Evolutionary conservation across 805 yeast genomes (phyloP).

Genomic region (Ogataea henricii): DNA sequence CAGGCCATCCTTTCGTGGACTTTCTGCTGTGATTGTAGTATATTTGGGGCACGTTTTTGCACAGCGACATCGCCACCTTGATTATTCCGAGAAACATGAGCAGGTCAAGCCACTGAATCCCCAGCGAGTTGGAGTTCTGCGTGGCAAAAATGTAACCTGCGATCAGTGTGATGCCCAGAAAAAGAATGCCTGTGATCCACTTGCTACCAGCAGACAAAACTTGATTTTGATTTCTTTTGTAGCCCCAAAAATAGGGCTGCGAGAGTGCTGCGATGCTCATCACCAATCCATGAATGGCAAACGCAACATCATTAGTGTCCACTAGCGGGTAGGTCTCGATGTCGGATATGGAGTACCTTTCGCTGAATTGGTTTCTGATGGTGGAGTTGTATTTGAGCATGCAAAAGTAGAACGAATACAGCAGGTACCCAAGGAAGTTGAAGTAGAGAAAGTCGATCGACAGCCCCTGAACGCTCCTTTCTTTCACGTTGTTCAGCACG

Average conservation of each 20-base stretch:
- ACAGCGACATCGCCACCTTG: conserved; percentile 23
- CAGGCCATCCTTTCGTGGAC: conserved; percentile 32
- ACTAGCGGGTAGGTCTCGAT: conserved; percentile 18
- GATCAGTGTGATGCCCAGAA: not conserved
- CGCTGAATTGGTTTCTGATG: conserved; percentile 21
- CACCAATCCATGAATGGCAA: conserved; percentile 22
- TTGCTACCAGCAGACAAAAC: conserved; percentile 16
- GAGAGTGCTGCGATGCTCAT: conserved; percentile 19
- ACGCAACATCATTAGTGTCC: conserved; percentile 24
- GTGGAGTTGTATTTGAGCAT: conserved; percentile 18
- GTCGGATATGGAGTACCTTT: conserved; percentile 16
- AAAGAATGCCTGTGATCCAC: not conserved
- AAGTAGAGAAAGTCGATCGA: conserved; percentile 27
- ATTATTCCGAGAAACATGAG: conserved; percentile 23
- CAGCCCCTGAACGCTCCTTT: conserved; percentile 25
- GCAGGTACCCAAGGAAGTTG: conserved; percentile 25
- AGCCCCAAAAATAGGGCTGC: conserved; percentile 26
- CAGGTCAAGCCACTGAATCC: conserved; percentile 25
- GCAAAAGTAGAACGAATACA: conserved; percentile 24
- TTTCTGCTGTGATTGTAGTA: conserved; percentile 23
- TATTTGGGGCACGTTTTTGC: conserved; percentile 27
- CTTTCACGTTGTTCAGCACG: conserved; percentile 20
- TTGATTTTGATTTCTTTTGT: conserved; percentile 21
- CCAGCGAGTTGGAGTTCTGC: conserved; percentile 8
- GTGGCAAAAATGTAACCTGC: conserved; percentile 4